phyloP scores from a whole-genome alignment of 2,329 filamentous ascomycete genomes.

The Ramularia collo-cygni region DNA sequence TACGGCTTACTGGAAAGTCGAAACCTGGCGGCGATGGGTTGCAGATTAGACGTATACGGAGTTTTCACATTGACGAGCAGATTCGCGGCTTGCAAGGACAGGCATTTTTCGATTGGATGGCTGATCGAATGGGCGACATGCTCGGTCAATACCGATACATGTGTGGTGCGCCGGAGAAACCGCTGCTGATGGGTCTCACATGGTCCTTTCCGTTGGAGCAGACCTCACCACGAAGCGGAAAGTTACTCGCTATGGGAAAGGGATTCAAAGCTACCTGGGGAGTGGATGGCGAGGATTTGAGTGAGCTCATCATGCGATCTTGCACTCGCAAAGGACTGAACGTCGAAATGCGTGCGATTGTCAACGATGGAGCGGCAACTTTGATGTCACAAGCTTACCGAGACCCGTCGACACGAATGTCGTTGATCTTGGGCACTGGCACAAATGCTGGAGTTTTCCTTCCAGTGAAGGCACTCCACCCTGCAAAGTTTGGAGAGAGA shows the following conservation, averaged over 20 bases:
- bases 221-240: slow-evolving; percentile 52
- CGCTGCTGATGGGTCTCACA: slow-evolving; percentile 53
- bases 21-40: slow-evolving; percentile 34
- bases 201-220: slow-evolving; percentile 64
- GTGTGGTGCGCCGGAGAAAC: slow-evolving; percentile 27
- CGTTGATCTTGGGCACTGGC: slow-evolving; percentile 58
- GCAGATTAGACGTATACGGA: slow-evolving; percentile 49
- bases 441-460: slow-evolving; percentile 59
- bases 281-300: slow-evolving; percentile 53
- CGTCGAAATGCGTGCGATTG: slow-evolving; percentile 54
- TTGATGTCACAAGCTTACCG: slow-evolving; percentile 57
- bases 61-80: slow-evolving; percentile 49
- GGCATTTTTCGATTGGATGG: slow-evolving; percentile 62
- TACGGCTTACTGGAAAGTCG: slow-evolving; percentile 45
- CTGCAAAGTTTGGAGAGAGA: slow-evolving; percentile 50
- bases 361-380: slow-evolving; percentile 58
- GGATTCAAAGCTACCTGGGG: slow-evolving; percentile 56
- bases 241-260: slow-evolving; percentile 58
- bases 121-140: slow-evolving; percentile 50
- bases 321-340: slow-evolving; percentile 49
- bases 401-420: slow-evolving; percentile 54
- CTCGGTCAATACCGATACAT: slow-evolving; percentile 39
- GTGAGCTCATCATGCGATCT: slow-evolving; percentile 52
- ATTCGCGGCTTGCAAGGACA: slow-evolving; percentile 50
- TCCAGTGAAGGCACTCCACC: slow-evolving; percentile 48